Evolutionary conservation across 192 early-diverging fungal genomes (phyloP).

Genomic region (Podila verticillata): DNA sequence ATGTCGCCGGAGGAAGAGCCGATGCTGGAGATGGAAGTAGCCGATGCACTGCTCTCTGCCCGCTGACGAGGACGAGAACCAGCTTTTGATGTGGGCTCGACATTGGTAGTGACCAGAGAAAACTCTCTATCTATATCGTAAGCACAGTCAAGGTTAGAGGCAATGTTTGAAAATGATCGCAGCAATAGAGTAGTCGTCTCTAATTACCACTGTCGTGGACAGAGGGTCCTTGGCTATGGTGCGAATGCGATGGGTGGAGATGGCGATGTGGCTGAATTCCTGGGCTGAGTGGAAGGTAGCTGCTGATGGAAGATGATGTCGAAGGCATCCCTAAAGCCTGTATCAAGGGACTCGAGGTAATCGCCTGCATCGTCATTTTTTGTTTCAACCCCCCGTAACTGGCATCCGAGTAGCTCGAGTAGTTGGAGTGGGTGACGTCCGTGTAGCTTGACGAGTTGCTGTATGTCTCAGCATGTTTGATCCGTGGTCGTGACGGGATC

Average conservation of each 20-base stretch:
- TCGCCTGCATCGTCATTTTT: not conserved
- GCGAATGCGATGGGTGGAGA: not conserved
- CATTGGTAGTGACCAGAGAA: not conserved
- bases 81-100: not conserved
- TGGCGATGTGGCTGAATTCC: not conserved
- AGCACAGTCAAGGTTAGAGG: no score
- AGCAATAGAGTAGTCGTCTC: no score
- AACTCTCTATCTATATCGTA: no score
- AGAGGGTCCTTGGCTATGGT: not conserved
- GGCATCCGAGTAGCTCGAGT: slow-evolving; percentile 21
- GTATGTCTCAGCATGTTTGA: not conserved
- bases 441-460: slow-evolving; percentile 19
- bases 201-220: not conserved
- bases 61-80: not conserved
- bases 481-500: not conserved
- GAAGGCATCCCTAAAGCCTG: not conserved
- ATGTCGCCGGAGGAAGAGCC: not conserved
- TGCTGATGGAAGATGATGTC: not conserved
- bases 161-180: no score
- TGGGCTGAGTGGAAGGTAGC: not conserved
- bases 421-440: not conserved
- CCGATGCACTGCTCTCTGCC: slow-evolving; percentile 12
- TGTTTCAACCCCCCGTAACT: not conserved
- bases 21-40: slow-evolving; percentile 5
- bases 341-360: not conserved